These are phyloP conservation scores for Paralagenidium karlingii DNA, from an alignment of 352 stramenopile species.

Conservation along the genomic window DNA sequence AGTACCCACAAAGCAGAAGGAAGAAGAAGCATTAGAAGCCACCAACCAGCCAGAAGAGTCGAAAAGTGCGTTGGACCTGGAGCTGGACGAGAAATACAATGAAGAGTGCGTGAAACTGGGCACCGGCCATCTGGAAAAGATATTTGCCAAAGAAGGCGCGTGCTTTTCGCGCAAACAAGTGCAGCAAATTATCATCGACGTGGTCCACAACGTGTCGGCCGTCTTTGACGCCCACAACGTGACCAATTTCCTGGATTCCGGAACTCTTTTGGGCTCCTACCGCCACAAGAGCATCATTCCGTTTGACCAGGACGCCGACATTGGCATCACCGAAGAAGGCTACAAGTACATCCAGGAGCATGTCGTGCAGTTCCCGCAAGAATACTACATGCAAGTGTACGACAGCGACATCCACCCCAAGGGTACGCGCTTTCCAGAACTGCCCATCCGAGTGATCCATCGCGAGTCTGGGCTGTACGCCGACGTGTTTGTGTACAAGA, in stretches of 20 bases:
- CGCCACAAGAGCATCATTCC: slow-evolving; percentile 15
- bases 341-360: neutral
- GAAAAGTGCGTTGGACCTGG: too few species aligned
- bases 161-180: slow-evolving; percentile 11
- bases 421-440: slow-evolving; percentile 7
- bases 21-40: too few species aligned
- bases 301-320: slow-evolving; percentile 17
- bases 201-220: slow-evolving; percentile 8
- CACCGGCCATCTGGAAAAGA: slow-evolving; percentile 5
- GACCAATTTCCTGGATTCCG: slow-evolving; percentile 15
- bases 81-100: slow-evolving; percentile 2
- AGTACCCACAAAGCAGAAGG: too few species aligned
- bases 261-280: slow-evolving; percentile 13
- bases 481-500: slow-evolving; percentile 18
- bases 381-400: slow-evolving; percentile 11
- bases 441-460: slow-evolving; percentile 13
- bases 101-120: slow-evolving; percentile 8
- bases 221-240: slow-evolving; percentile 11
- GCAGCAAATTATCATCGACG: slow-evolving; percentile 11
- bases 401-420: slow-evolving; percentile 6
- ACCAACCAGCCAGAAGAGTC: too few species aligned
- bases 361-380: slow-evolving; percentile 6
- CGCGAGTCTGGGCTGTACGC: slow-evolving; percentile 12
- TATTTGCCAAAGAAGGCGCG: slow-evolving; percentile 1
- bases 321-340: neutral